These are phyloP conservation scores for Penicillium cinerascens DNA, from an alignment of 495 filamentous ascomycete species.

Conservation along the genomic window DNA sequence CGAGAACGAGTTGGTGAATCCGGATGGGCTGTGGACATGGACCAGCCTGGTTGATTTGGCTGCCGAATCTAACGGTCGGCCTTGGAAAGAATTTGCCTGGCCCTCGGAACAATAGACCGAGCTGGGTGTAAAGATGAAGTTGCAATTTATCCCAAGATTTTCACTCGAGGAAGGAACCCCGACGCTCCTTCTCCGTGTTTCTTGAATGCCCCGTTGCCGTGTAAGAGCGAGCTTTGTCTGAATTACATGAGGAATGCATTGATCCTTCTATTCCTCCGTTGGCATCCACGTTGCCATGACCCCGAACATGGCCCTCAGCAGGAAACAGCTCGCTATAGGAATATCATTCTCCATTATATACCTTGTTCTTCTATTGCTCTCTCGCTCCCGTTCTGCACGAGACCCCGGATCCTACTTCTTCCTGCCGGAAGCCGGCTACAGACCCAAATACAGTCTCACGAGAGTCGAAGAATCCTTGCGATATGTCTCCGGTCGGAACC, in stretches of 20 bases:
- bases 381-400: background rate
- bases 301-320: background rate
- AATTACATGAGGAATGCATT: background rate
- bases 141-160: no score
- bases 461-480: background rate
- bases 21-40: slow-evolving; percentile 18
- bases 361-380: background rate
- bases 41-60: slow-evolving; percentile 18
- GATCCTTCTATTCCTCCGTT: background rate
- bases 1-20: slow-evolving; percentile 12
- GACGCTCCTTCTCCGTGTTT: background rate
- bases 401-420: background rate
- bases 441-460: background rate
- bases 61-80: slow-evolving; percentile 9
- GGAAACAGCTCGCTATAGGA: background rate
- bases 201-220: background rate
- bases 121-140: no score
- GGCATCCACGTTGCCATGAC: no score
- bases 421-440: background rate
- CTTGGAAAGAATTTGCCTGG: slow-evolving; percentile 22
- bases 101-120: slow-evolving; percentile 4
- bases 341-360: background rate
- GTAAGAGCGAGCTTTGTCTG: background rate
- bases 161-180: background rate
- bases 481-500: background rate